Conservation (phyloP, 2,329 filamentous ascomycete genomes). For the Arachnomyces sp. region DNA sequence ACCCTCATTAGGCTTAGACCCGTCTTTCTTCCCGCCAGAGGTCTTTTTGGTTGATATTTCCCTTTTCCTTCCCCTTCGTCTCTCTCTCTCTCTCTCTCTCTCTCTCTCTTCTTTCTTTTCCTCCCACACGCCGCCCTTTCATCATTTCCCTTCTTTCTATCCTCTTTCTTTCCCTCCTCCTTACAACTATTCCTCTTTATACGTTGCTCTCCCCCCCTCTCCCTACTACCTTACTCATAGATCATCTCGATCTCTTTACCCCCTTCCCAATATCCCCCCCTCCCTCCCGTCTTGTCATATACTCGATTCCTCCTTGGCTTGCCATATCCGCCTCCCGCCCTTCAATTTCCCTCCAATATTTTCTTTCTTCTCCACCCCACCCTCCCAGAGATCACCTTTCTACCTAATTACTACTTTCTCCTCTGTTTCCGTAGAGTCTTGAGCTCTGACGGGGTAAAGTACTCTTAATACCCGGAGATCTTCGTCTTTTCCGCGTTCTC, state of each 20-base stretch:
- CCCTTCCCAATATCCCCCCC: slow-evolving; percentile 7
- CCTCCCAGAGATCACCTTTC: slow-evolving; percentile 3
- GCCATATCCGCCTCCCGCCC: slow-evolving; percentile 14
- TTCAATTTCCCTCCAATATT: slow-evolving; percentile 15
- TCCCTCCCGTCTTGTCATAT: slow-evolving; percentile 7
- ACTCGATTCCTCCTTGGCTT: slow-evolving; percentile 16
- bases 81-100: slow-evolving; percentile 6
- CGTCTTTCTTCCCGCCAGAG: not conserved
- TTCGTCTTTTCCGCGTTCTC: not conserved
- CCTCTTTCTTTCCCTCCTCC: slow-evolving; percentile 15
- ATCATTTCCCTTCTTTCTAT: slow-evolving; percentile 16
- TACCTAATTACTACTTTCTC: too few species aligned
- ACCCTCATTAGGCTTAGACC: slow-evolving; percentile 15
- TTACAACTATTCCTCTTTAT: slow-evolving; percentile 10
- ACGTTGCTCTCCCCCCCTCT: slow-evolving; percentile 7
- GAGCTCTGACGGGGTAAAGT: too few species aligned
- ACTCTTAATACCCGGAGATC: not conserved
- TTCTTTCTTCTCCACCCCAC: slow-evolving; percentile 4
- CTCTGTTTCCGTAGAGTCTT: too few species aligned
- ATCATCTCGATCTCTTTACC: slow-evolving; percentile 11
- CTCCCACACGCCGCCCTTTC: slow-evolving; percentile 18
- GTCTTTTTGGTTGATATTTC: slow-evolving; percentile 12
- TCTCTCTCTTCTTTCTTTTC: slow-evolving; percentile 11
- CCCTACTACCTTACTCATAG: slow-evolving; percentile 15
- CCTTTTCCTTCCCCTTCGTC: slow-evolving; percentile 13